Percentiles rank a stretch among this genome's conserved stretches.
These are phyloP conservation scores for Cyclotella baltica DNA, from an alignment of 108 stramenopile genomes.

Conservation along the genomic window DNA sequence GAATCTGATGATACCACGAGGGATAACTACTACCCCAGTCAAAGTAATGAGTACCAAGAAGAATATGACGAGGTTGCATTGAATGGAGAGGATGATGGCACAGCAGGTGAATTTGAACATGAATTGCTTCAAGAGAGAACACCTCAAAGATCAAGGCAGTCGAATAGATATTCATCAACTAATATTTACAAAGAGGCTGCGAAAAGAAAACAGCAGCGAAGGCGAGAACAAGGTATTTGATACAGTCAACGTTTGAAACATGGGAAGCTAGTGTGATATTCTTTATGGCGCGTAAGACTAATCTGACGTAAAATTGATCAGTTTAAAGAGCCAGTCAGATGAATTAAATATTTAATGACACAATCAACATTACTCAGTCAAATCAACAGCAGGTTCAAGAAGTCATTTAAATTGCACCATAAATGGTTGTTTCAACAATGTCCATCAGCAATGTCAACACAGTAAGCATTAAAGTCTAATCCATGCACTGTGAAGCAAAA, in stretches of 20 bases:
- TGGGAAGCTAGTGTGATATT: no score
- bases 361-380: no score
- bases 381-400: no score
- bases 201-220: conserved; percentile 3
- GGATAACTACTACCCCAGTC: conserved; percentile 6
- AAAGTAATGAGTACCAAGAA: neutral
- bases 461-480: neutral
- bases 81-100: conserved; percentile 9
- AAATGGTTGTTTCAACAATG: no score
- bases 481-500: neutral
- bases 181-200: conserved; percentile 21
- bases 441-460: neutral
- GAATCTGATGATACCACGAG: neutral
- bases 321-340: no score
- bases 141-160: neutral
- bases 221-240: neutral
- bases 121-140: neutral
- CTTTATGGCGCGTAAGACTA: no score
- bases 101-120: neutral
- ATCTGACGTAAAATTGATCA: no score
- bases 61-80: neutral
- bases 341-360: no score
- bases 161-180: neutral
- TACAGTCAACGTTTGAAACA: no score
- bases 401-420: no score